Evolutionary conservation across 2,329 filamentous ascomycete genomes (phyloP).

Genomic region (Akanthomyces muscarius): DNA sequence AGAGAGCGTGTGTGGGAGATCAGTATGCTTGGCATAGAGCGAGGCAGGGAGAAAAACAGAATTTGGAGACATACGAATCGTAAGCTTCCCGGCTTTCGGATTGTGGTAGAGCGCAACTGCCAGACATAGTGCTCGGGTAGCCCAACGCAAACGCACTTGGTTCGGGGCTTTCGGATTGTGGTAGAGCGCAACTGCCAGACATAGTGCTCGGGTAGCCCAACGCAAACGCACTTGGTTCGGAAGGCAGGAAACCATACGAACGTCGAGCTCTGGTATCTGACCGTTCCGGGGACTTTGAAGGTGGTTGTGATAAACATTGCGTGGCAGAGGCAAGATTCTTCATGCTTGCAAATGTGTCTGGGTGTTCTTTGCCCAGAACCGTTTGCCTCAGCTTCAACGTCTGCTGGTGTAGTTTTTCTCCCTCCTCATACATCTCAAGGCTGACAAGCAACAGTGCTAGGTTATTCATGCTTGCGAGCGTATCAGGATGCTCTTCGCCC

Average conservation of each 20-base stretch:
- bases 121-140: background rate
- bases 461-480: slow-evolving; percentile 3
- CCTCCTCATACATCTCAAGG: background rate
- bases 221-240: background rate
- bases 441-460: background rate
- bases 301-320: background rate
- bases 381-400: background rate
- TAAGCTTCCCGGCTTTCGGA: background rate
- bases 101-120: background rate
- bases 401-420: background rate
- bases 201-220: background rate
- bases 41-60: background rate
- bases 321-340: background rate
- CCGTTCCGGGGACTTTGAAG: background rate
- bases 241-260: background rate
- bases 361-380: slow-evolving; percentile 1
- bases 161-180: background rate
- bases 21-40: too few species aligned
- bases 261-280: background rate
- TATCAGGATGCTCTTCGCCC: slow-evolving; percentile 11
- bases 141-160: background rate
- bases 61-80: background rate
- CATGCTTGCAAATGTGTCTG: slow-evolving; percentile 4
- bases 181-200: background rate
- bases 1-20: background rate